A percentile compares a stretch with the other conserved stretches of the same genome.
Conservation (phyloP, 768 basidiomycete species). For the Lactifluus hygrophoroides region DNA sequence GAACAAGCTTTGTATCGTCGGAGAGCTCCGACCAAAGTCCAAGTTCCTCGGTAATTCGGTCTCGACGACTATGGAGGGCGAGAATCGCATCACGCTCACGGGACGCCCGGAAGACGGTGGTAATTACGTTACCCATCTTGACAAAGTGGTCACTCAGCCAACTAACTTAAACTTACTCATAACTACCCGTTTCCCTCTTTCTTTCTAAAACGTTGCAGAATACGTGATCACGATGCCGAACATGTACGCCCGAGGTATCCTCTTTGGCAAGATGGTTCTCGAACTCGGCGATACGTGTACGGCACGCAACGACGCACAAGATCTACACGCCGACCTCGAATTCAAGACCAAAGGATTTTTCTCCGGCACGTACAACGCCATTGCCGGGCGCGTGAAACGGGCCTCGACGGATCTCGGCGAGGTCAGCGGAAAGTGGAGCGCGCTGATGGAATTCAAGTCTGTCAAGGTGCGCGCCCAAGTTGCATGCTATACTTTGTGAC, state of each 20-base stretch:
- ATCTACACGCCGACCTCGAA: slow-evolving; percentile 73
- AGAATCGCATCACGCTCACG: slow-evolving; percentile 79
- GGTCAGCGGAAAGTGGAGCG: slow-evolving; percentile 84
- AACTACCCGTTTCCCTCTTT: neutral
- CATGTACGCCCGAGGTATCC: slow-evolving; percentile 86
- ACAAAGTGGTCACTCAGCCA: too few relatives aligned
- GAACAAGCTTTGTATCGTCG: slow-evolving; percentile 79
- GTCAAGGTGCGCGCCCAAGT: slow-evolving; percentile 43
- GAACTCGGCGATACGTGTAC: slow-evolving; percentile 88
- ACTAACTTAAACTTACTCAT: too few relatives aligned
- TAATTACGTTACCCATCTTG: slow-evolving; percentile 30
- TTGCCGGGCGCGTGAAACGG: slow-evolving; percentile 70
- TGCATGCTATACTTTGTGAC: too few relatives aligned
- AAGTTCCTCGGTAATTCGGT: slow-evolving; percentile 97
- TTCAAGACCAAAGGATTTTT: slow-evolving; percentile 99
- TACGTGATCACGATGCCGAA: slow-evolving; percentile 95
- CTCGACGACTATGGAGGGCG: slow-evolving; percentile 93
- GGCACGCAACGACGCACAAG: slow-evolving; percentile 75
- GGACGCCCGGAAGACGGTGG: slow-evolving; percentile 82
- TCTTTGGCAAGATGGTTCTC: slow-evolving; percentile 91
- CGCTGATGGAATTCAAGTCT: slow-evolving; percentile 77
- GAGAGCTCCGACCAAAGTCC: slow-evolving; percentile 91
- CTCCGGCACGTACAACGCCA: slow-evolving; percentile 90
- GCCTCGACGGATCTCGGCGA: slow-evolving; percentile 68
- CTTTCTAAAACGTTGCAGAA: too few relatives aligned